Evolutionary conservation across 1,284 basidiomycete genomes (phyloP).

Genomic region (Rhodotorula sp.): DNA sequence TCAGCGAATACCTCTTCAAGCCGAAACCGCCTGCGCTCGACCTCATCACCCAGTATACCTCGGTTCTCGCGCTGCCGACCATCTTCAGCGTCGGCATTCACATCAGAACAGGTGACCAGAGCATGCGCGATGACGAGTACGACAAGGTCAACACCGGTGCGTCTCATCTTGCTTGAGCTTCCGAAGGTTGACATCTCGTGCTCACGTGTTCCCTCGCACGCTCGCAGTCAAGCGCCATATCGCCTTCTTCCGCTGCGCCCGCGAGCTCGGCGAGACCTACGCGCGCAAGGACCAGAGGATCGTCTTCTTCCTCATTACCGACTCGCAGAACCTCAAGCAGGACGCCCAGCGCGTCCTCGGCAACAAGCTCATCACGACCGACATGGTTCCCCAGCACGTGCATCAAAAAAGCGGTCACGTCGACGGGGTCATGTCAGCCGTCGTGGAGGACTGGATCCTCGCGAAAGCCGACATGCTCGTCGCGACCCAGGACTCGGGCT

Average conservation of each 20-base stretch:
- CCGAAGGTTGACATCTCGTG: too few relatives aligned
- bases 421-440: constrained; percentile 26
- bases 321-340: constrained; percentile 23
- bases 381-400: constrained; percentile 26
- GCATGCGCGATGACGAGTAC: constrained; percentile 29
- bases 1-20: constrained; percentile 33
- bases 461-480: constrained; percentile 30
- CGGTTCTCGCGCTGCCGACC: constrained; percentile 16
- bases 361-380: constrained; percentile 23
- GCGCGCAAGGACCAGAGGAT: constrained; percentile 15
- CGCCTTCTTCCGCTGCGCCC: constrained; percentile 33
- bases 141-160: constrained; percentile 31
- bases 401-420: constrained; percentile 23
- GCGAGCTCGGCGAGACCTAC: constrained; percentile 29
- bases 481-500: constrained; percentile 31
- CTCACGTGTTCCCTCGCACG: too few relatives aligned
- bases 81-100: constrained; percentile 33
- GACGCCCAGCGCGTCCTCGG: constrained; percentile 24
- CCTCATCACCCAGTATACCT: constrained; percentile 33
- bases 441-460: constrained; percentile 33
- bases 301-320: constrained; percentile 35
- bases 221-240: constrained; percentile 29
- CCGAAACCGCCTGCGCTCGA: constrained; percentile 31
- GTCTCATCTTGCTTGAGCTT: background rate
- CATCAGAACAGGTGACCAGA: constrained; percentile 34